Evolutionary conservation across 306 rosid genomes (phyloP), one percentile per base, ranked within the genome.

Genomic region (Vicia sativa): DNA sequence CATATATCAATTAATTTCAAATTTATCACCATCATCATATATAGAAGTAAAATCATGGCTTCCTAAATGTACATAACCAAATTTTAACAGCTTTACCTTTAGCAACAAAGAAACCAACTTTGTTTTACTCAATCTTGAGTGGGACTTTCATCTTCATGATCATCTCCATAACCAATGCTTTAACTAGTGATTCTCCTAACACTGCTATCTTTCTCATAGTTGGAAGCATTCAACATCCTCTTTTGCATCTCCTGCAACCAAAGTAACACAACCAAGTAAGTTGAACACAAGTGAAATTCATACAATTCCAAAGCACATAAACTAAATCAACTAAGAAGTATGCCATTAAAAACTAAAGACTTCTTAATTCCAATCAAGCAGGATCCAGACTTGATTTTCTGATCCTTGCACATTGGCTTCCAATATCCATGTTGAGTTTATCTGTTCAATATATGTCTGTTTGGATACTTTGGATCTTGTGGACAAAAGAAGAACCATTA

Each of bases 401-500:
- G n/a, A n/a, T 93, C 97, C 79, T 90, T 93, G 2, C 99, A 97
- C 0, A 97, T 90, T 3, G 99, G 97, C 78, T 93, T 93, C 99
- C 99, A 93, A 48, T 90, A 93, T 46, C 99, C 99, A 14, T 73
- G 79, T 50, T 0, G 35, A 3, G 99, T 93, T 37, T 97, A 97
- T 74, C 97, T 75, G 78, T 93, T 93, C 78, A 88, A 84, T 62
- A 97, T 67, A 77, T 82, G 78, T 11, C 99, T 97, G 61, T 90
- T 93, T 13, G 99, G 99, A 56, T 93, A 93, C 85, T 93, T 93
- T 9, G 86, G 72, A 73, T 90, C 99, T 82, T 87, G 95, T 0
- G 97, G 99, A 70, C 99, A 93, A 80, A 93, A 93, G 84, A 90
- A 93, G 85, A 93, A 90, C 99, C 99, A 93, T 74, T 93, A 95